These are phyloP conservation scores for Fallopia convolvulus DNA, from an alignment of 148 eudicot genomes.

Conservation along the genomic window DNA sequence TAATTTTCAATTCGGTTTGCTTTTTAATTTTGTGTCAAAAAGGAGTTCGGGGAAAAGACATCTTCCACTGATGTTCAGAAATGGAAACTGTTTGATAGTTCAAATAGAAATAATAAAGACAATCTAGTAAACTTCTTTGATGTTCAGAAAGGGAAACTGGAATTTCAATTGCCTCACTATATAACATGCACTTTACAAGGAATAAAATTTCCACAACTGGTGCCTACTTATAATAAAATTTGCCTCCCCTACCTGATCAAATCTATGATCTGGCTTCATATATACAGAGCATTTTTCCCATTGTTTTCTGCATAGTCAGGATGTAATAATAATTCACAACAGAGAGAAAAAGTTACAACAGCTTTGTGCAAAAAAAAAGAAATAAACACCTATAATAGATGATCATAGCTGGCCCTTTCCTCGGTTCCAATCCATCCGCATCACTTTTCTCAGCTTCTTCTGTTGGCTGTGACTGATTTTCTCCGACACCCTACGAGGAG, in stretches of 20 bases:
- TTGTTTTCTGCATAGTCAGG: constrained; percentile 10
- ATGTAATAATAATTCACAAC: constrained; percentile 15
- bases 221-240: background rate
- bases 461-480: constrained; percentile 29
- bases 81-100: no score
- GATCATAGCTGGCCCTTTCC: constrained; percentile 27
- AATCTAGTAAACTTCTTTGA: background rate
- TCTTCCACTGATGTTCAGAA: no score
- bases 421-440: constrained; percentile 41
- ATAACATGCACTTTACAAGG: constrained; percentile 35
- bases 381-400: background rate
- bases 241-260: background rate
- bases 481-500: constrained; percentile 37
- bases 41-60: no score
- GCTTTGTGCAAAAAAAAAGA: background rate
- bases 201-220: constrained; percentile 26
- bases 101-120: background rate
- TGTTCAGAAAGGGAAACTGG: background rate
- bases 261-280: constrained; percentile 18
- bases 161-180: constrained; percentile 18
- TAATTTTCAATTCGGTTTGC: no score
- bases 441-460: constrained; percentile 41
- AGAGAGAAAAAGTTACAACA: constrained; percentile 3
- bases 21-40: no score
- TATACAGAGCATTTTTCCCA: constrained; percentile 28